These are phyloP conservation scores for Trypanosoma congolense DNA, from an alignment of 208 protist genomes.

Conservation along the genomic window DNA sequence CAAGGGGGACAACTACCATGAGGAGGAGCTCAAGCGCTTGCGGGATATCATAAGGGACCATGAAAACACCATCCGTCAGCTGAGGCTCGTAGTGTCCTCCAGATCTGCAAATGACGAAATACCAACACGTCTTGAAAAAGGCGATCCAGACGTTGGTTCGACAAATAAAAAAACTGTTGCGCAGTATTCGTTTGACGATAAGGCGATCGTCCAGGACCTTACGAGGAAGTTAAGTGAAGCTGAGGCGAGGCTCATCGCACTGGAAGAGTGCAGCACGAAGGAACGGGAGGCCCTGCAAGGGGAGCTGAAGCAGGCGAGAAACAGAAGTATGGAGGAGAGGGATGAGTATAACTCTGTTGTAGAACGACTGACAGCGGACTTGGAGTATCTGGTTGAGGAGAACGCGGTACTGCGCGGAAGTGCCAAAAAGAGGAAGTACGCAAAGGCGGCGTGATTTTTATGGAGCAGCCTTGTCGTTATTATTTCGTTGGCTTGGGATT, in stretches of 20 bases:
- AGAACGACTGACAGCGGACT: constrained; percentile 41
- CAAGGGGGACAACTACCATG: too few relatives aligned
- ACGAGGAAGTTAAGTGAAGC: constrained; percentile 46
- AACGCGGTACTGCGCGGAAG: constrained; percentile 57
- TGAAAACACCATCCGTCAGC: background rate
- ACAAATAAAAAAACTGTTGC: too few relatives aligned
- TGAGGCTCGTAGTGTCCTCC: too few relatives aligned
- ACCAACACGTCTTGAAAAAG: too few relatives aligned
- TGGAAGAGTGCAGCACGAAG: constrained; percentile 14
- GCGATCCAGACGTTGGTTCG: background rate
- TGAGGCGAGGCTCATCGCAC: constrained; percentile 19
- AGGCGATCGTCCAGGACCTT: too few relatives aligned
- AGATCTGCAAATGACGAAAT: too few relatives aligned
- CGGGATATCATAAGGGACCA: background rate
- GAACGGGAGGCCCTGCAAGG: constrained; percentile 19
- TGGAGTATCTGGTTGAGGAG: constrained; percentile 61
- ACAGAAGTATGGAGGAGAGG: constrained; percentile 20
- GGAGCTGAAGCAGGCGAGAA: constrained; percentile 3
- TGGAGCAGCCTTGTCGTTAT: background rate
- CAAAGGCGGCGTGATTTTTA: background rate
- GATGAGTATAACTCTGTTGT: constrained; percentile 61
- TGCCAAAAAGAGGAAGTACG: constrained; percentile 2
- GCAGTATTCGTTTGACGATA: too few relatives aligned
- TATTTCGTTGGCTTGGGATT: background rate
- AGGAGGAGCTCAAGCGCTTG: background rate